A percentile compares a stretch with the other conserved stretches of the same genome.
These are phyloP conservation scores for Gracilariopsis chorda DNA, from an alignment of 23 red algal genomes.

Conservation along the genomic window DNA sequence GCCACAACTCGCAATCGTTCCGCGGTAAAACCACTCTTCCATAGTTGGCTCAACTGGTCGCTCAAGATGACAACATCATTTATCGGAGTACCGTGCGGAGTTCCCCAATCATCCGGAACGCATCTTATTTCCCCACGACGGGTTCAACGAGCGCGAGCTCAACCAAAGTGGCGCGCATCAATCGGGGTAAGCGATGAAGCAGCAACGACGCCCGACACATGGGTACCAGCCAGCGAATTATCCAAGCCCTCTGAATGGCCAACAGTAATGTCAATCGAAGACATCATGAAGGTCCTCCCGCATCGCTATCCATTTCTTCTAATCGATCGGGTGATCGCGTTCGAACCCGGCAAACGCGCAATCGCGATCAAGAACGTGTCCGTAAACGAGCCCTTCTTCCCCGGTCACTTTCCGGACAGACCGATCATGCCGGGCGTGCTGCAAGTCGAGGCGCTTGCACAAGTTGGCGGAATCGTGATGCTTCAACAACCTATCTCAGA, in stretches of 20 bases:
- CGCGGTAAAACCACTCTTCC: too few species aligned
- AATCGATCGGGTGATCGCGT: conserved; percentile 89
- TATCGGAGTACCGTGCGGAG: background rate
- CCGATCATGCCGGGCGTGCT: conserved; percentile 96
- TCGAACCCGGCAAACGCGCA: conserved; percentile 62
- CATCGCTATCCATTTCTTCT: conserved; percentile 98
- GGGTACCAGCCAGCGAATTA: conserved; percentile 7
- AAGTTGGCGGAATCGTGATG: conserved; percentile 93
- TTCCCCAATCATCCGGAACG: background rate
- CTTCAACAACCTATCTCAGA: conserved; percentile 62
- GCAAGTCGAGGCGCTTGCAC: conserved; percentile 95
- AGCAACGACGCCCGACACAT: background rate
- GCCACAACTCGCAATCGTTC: too few species aligned
- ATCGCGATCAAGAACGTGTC: conserved; percentile 87
- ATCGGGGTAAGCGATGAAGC: background rate
- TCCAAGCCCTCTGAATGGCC: background rate
- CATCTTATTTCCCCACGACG: background rate
- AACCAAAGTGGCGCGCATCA: conserved; percentile 2
- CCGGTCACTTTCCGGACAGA: conserved; percentile 92
- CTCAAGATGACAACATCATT: background rate
- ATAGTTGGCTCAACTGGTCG: too few species aligned
- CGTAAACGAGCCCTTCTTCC: conserved; percentile 95
- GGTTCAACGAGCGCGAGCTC: background rate
- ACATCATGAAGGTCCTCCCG: conserved; percentile 74
- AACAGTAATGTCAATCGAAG: conserved; percentile 55